These are phyloP conservation scores for Suillus subluteus DNA, from an alignment of 768 basidiomycete species.

Conservation along the genomic window DNA sequence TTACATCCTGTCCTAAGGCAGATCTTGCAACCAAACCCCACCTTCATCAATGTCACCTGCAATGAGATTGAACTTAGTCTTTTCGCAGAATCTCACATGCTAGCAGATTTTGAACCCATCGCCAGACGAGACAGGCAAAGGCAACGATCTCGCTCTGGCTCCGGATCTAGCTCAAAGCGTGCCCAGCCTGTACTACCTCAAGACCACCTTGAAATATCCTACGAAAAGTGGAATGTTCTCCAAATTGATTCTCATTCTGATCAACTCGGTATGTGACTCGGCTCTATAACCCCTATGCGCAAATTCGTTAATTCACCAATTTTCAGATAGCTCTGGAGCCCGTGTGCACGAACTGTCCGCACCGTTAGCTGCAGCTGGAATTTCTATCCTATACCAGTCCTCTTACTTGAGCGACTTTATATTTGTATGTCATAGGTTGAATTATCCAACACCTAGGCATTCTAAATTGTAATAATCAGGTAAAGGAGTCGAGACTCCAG, in stretches of 20 bases:
- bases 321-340: constrained; percentile 66
- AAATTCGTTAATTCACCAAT: constrained; percentile 14
- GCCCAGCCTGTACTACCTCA: constrained; percentile 26
- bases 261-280: constrained; percentile 53
- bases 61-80: constrained; percentile 81
- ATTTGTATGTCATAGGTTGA: constrained; percentile 52
- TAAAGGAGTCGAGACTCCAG: constrained; percentile 65
- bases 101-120: constrained; percentile 63
- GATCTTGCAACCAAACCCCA: constrained; percentile 66
- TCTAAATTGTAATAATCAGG: constrained; percentile 41
- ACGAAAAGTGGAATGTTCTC: constrained; percentile 76
- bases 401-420: constrained; percentile 86
- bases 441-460: background rate
- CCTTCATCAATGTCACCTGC: constrained; percentile 75
- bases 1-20: constrained; percentile 67
- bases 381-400: constrained; percentile 82
- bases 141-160: constrained; percentile 45
- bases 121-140: constrained; percentile 59
- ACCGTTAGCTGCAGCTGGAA: constrained; percentile 73
- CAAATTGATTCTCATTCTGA: constrained; percentile 83
- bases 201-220: constrained; percentile 69
- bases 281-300: constrained; percentile 9
- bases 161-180: constrained; percentile 33
- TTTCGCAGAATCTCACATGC: constrained; percentile 62
- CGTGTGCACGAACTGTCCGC: constrained; percentile 78